These are phyloP conservation scores for Pelargonium australe DNA, from an alignment of 441 rosid genomes.

Conservation along the genomic window DNA sequence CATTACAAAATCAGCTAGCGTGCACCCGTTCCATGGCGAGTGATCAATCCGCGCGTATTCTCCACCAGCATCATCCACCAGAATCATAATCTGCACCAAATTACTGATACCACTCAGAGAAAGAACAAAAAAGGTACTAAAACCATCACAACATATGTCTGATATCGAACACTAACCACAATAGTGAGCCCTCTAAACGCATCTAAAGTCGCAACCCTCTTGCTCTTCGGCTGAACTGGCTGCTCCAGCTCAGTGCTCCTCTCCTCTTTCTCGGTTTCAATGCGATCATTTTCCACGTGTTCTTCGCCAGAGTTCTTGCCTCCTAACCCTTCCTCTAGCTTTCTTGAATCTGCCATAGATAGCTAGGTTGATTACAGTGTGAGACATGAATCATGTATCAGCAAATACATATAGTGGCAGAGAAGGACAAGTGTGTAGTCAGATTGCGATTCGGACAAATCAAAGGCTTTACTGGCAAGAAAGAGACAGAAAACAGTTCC, in stretches of 20 bases:
- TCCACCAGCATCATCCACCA: slow-evolving; percentile 55
- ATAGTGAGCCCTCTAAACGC: slow-evolving; percentile 66
- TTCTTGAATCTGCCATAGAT: slow-evolving; percentile 42
- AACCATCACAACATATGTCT: neutral
- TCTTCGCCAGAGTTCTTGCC: neutral
- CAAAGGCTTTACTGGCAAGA: neutral
- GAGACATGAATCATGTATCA: too few species aligned
- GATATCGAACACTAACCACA: slow-evolving; percentile 30
- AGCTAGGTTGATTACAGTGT: too few species aligned
- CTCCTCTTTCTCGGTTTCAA: slow-evolving; percentile 14
- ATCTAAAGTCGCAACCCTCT: slow-evolving; percentile 62
- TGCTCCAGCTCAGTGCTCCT: slow-evolving; percentile 7
- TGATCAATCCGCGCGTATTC: slow-evolving; percentile 49
- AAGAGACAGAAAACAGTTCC: slow-evolving; percentile 20
- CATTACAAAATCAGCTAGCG: slow-evolving; percentile 67
- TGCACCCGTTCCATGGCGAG: slow-evolving; percentile 70
- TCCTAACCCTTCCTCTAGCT: slow-evolving; percentile 45
- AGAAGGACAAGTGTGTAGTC: too few species aligned
- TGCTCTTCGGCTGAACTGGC: slow-evolving; percentile 35
- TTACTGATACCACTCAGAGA: too few species aligned
- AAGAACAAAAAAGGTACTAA: neutral
- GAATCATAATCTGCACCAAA: slow-evolving; percentile 44
- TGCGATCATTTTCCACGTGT: slow-evolving; percentile 1
- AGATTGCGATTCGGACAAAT: slow-evolving; percentile 10
- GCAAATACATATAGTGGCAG: too few species aligned